Conservation (phyloP, 345 rosid genomes). For the Barbarea vulgaris region DNA sequence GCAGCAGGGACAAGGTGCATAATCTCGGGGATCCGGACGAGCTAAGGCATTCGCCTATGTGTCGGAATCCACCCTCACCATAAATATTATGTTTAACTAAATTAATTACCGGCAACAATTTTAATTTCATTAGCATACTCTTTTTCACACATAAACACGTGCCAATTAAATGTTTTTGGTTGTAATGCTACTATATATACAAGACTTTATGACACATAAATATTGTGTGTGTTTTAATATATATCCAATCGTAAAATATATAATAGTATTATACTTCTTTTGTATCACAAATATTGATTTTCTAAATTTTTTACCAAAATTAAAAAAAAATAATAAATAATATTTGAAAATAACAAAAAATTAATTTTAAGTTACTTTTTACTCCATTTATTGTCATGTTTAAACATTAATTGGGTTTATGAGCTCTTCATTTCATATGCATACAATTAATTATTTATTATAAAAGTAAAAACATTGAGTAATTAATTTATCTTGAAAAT, state of each 20-base stretch:
- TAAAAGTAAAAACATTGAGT: too few relatives aligned
- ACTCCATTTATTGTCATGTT: too few relatives aligned
- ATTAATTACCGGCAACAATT: not conserved
- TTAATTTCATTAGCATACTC: not conserved
- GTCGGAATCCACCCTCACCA: slow-evolving; percentile 1
- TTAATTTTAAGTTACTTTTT: too few relatives aligned
- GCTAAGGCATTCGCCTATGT: slow-evolving; percentile 11
- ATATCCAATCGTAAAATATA: not conserved
- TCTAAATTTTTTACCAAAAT: too few relatives aligned
- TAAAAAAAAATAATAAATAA: too few relatives aligned
- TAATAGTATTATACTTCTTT: too few relatives aligned
- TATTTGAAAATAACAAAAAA: too few relatives aligned
- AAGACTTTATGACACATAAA: not conserved
- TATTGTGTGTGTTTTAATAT: not conserved
- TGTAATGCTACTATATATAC: not conserved
- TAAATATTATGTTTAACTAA: not conserved
- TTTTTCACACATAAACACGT: not conserved
- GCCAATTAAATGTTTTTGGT: not conserved
- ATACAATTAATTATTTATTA: too few relatives aligned
- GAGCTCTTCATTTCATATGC: too few relatives aligned
- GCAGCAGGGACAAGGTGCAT: slow-evolving; percentile 27
- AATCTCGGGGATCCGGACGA: slow-evolving; percentile 32
- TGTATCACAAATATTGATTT: too few relatives aligned
- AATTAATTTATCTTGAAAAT: too few relatives aligned
- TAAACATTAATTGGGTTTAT: too few relatives aligned